Percentiles rank a stretch among this genome's conserved stretches.
Conservation (phyloP, 1,284 basidiomycete species). For the Ustilago sp. region DNA sequence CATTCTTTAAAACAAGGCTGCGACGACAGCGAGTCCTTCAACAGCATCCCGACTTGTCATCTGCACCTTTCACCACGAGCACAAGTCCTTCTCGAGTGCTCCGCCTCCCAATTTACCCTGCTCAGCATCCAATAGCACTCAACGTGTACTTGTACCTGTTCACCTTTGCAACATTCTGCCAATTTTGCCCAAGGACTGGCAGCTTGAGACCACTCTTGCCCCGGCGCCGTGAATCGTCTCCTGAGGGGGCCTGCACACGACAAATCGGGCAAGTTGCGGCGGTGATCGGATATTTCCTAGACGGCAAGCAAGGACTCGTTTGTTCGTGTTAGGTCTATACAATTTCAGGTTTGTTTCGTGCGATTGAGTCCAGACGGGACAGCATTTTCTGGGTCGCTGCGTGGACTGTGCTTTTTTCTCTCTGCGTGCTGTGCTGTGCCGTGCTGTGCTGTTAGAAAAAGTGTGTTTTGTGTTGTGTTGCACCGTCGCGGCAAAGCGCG, state of each 20-base stretch:
- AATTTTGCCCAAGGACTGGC: neutral
- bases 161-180: neutral
- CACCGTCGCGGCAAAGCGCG: constrained; percentile 1
- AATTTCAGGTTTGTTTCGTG: too few relatives aligned
- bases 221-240: too few relatives aligned
- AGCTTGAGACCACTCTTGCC: too few relatives aligned
- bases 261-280: too few relatives aligned
- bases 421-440: neutral
- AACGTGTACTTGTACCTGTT: constrained; percentile 48
- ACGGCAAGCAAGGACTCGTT: too few relatives aligned
- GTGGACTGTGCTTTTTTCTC: neutral
- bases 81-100: neutral
- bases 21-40: constrained; percentile 33
- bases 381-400: neutral
- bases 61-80: neutral
- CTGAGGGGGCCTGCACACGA: too few relatives aligned
- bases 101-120: neutral
- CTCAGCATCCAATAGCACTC: constrained; percentile 27
- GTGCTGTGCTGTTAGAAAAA: neutral
- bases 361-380: too few relatives aligned
- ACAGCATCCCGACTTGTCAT: constrained; percentile 35
- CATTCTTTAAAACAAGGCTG: constrained; percentile 13
- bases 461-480: neutral
- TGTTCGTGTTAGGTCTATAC: too few relatives aligned
- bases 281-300: too few relatives aligned